Conservation (phyloP, 805 yeast genomes). For the Candida namnaoensis region DNA sequence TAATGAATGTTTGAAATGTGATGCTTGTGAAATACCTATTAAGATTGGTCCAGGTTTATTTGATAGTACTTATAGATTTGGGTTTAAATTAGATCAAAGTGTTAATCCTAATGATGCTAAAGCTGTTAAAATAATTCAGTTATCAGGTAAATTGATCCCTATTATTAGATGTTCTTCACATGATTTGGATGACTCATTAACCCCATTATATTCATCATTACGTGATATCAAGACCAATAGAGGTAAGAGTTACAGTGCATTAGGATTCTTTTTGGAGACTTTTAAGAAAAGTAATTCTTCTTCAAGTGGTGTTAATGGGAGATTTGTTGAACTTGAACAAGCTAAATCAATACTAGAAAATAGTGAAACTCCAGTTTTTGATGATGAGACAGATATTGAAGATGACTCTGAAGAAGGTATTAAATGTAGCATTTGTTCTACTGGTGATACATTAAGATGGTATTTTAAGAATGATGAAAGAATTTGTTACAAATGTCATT, state of each 20-base stretch:
- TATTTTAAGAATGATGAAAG: background rate
- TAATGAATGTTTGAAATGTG: constrained; percentile 29
- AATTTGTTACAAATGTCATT: constrained; percentile 9
- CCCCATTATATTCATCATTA: constrained; percentile 14
- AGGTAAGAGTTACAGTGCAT: constrained; percentile 9
- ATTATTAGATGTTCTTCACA: constrained; percentile 35
- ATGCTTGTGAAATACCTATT: constrained; percentile 49
- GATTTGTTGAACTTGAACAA: constrained; percentile 27
- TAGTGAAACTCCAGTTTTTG: background rate
- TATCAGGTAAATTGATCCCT: constrained; percentile 34
- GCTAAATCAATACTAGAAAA: constrained; percentile 1
- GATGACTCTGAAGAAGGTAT: background rate
- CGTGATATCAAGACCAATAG: constrained; percentile 21
- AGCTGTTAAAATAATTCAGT: constrained; percentile 10
- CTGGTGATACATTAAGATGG: constrained; percentile 11
- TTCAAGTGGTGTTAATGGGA: constrained; percentile 25
- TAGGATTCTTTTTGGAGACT: constrained; percentile 13
- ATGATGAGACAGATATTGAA: background rate
- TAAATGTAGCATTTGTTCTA: constrained; percentile 2
- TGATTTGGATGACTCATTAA: constrained; percentile 10
- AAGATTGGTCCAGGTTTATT: constrained; percentile 36
- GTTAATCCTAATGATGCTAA: constrained; percentile 13
- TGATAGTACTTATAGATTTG: constrained; percentile 34
- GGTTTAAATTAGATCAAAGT: constrained; percentile 30
- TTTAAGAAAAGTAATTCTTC: constrained; percentile 7